Evolutionary conservation across 495 filamentous ascomycete species (phyloP).

Genomic region (Halenospora varia): DNA sequence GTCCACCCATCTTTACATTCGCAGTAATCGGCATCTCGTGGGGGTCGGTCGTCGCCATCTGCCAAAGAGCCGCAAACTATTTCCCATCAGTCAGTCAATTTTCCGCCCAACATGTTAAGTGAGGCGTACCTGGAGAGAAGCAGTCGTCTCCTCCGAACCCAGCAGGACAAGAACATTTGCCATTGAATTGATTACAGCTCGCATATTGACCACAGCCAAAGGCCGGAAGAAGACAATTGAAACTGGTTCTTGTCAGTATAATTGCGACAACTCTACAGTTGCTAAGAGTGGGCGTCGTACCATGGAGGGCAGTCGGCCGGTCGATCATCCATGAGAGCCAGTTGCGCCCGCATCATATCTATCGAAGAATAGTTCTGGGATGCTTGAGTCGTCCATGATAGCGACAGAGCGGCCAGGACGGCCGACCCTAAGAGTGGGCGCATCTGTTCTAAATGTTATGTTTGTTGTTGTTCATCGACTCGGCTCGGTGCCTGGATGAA

Average conservation of each 20-base stretch:
- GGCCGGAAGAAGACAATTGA: slow-evolving; percentile 94
- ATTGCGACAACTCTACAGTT: too few relatives aligned
- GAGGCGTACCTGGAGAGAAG: slow-evolving; percentile 59
- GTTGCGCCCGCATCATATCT: slow-evolving; percentile 48
- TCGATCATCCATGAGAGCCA: slow-evolving; percentile 46
- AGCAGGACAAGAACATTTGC: slow-evolving; percentile 85
- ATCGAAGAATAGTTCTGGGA: slow-evolving; percentile 36
- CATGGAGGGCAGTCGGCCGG: slow-evolving; percentile 62
- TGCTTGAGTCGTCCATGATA: slow-evolving; percentile 37
- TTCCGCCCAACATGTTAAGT: not conserved
- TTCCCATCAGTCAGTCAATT: slow-evolving; percentile 5
- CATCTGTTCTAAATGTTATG: slow-evolving; percentile 14
- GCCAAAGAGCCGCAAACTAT: slow-evolving; percentile 81
- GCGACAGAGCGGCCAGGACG: slow-evolving; percentile 27
- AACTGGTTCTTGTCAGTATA: slow-evolving; percentile 47
- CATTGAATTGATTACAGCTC: slow-evolving; percentile 77
- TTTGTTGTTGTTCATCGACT: not conserved
- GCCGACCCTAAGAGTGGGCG: slow-evolving; percentile 12
- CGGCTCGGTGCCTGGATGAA: not conserved
- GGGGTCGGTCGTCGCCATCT: slow-evolving; percentile 68
- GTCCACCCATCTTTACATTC: slow-evolving; percentile 92
- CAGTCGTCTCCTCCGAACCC: slow-evolving; percentile 95
- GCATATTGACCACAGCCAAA: slow-evolving; percentile 89
- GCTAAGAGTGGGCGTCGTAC: slow-evolving; percentile 42
- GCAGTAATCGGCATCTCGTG: slow-evolving; percentile 64